Evolutionary conservation across 345 rosid genomes (phyloP).

Genomic region (Dovyalis caffra): DNA sequence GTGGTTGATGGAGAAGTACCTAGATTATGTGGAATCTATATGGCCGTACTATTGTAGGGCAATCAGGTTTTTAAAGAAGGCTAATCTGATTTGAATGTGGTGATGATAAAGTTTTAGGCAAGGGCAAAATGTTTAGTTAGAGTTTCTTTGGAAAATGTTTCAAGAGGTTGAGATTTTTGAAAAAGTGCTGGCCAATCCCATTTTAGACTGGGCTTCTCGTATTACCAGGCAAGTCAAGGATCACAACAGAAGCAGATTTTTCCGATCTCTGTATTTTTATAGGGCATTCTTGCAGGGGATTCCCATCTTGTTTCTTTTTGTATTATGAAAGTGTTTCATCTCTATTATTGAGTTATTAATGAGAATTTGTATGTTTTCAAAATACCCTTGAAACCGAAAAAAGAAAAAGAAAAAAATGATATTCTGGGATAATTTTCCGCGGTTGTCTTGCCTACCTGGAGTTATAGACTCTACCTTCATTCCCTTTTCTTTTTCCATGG

Average conservation of each 20-base stretch:
- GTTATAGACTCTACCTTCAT: no score
- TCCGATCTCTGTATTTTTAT: background rate
- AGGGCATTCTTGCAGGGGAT: slow-evolving; percentile 21
- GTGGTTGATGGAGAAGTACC: slow-evolving; percentile 63
- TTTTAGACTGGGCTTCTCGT: slow-evolving; percentile 28
- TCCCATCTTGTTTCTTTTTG: background rate
- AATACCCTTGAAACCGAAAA: background rate
- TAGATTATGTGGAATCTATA: slow-evolving; percentile 78
- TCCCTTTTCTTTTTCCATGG: no score
- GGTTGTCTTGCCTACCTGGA: background rate
- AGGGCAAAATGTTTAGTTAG: background rate
- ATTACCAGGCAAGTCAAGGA: slow-evolving; percentile 9
- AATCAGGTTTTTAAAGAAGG: slow-evolving; percentile 89
- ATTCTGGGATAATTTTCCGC: background rate
- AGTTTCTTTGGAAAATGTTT: background rate
- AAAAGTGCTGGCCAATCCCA: slow-evolving; percentile 29
- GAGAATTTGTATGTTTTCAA: slow-evolving; percentile 6
- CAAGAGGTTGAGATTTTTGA: slow-evolving; percentile 12
- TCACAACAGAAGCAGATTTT: slow-evolving; percentile 3
- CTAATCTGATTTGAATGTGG: slow-evolving; percentile 57
- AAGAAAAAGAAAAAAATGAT: background rate
- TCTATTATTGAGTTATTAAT: slow-evolving; percentile 5
- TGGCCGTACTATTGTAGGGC: slow-evolving; percentile 98
- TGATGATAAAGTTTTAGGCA: background rate
- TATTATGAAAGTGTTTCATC: slow-evolving; percentile 19